These are phyloP conservation scores for Castanea crenata DNA, from an alignment of 306 rosid species.

Conservation along the genomic window DNA sequence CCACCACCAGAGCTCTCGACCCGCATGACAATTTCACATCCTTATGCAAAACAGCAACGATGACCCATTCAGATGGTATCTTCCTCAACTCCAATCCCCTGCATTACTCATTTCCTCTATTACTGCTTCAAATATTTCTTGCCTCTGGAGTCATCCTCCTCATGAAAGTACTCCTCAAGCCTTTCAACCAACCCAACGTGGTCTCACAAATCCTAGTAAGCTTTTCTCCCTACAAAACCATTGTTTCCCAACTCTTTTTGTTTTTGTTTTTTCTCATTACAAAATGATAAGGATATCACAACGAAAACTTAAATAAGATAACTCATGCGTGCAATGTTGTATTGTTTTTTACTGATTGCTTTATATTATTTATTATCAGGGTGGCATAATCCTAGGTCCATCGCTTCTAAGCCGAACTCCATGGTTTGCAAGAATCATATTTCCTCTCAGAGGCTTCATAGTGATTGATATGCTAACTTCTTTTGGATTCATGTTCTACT, in stretches of 20 bases:
- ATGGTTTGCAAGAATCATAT: neutral
- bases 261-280: too few species aligned
- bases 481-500: constrained; percentile 24
- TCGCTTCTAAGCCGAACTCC: constrained; percentile 22
- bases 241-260: neutral
- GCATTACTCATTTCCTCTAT: constrained; percentile 23
- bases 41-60: constrained; percentile 6
- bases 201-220: constrained; percentile 34
- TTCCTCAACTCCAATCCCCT: constrained; percentile 24
- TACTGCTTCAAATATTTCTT: constrained; percentile 22
- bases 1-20: neutral
- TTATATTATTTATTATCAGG: constrained; percentile 23
- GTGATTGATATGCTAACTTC: constrained; percentile 28
- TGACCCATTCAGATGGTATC: neutral
- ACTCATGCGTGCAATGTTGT: neutral
- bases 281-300: too few species aligned
- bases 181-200: constrained; percentile 23
- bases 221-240: neutral
- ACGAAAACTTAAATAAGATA: too few species aligned
- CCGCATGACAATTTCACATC: neutral
- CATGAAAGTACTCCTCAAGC: constrained; percentile 25
- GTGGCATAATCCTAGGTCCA: constrained; percentile 35
- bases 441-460: constrained; percentile 33
- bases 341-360: neutral
- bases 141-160: constrained; percentile 15